Evolutionary conservation across 139 green algal species (phyloP), one percentile per base, ranked within the genome.

Genomic region (Chlorella ohadii): DNA sequence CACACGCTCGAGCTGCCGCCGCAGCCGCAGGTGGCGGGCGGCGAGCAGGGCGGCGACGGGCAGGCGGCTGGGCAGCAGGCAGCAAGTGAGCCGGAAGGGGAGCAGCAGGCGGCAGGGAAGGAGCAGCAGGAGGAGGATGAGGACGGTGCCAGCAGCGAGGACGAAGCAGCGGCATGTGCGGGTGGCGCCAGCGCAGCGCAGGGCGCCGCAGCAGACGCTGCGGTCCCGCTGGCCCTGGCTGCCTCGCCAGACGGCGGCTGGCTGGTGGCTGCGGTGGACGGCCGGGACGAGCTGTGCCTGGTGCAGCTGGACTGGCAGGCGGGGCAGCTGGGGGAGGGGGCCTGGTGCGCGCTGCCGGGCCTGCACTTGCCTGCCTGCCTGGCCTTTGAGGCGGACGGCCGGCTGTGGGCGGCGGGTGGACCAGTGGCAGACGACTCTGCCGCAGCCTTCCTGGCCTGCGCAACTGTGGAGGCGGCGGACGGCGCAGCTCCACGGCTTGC

Each of bases 401-500:
- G 83, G 44, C 83, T 94, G 78, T 94, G 90, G 90, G 83, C 79
- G 7, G 85, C 88, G 2, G 85, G 90, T 2, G 90, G 90, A 0
- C 72, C 89, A 23, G 57, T 89, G 20, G 66, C 51, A 0, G 79
- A 84, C 20, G 68, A 74, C 44, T 84, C 79, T 12, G 47, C 66
- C 13, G 68, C 79, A 0, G 79, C 79, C 34, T 84, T 84, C 47
- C 34, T 84, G 66, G 47, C 79, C 31, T 84, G 67, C 51, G 67
- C 34, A 38, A 38, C 34, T 9, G 17, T 82, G 31, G 59, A 36
- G 12, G 65, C n/a, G 3, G 65, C 31, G 1, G 55, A 39, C 6
- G 74, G 33, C 2, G 9, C 34, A 4, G 56, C 11, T 13, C n/a
- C 44, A 33, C 27, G 28, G n/a, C 78, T 75, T 3, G 64, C 4